Conservation (phyloP, 352 stramenopile species). For the Globisporangium camurandrum region DNA sequence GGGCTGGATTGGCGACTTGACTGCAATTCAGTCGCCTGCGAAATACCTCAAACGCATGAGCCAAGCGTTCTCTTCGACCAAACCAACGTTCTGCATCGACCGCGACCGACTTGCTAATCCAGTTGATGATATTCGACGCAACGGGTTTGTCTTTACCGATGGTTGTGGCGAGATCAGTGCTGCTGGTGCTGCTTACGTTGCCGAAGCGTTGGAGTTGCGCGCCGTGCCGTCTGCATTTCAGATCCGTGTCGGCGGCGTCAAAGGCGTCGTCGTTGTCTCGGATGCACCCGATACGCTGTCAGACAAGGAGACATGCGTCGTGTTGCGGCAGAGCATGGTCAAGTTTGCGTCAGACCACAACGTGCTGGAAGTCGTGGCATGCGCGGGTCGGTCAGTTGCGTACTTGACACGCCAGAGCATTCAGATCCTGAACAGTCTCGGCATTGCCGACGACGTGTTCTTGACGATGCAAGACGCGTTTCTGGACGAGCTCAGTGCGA, state of each 20-base stretch:
- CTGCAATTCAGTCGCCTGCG: conserved; percentile 33
- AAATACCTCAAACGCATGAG: conserved; percentile 77
- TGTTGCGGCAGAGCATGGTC: conserved; percentile 59
- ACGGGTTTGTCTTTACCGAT: conserved; percentile 55
- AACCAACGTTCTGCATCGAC: conserved; percentile 36
- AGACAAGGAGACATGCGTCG: conserved; percentile 17
- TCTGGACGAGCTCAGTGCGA: conserved; percentile 35
- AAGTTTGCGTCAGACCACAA: conserved; percentile 59
- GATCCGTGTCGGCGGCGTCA: conserved; percentile 63
- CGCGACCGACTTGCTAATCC: conserved; percentile 35
- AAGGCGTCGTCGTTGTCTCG: conserved; percentile 68
- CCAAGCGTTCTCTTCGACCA: conserved; percentile 68
- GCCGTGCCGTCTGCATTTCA: conserved; percentile 60
- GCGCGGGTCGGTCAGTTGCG: conserved; percentile 37
- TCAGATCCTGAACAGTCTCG: conserved; percentile 51
- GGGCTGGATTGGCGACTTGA: conserved; percentile 56
- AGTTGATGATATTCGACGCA: conserved; percentile 33
- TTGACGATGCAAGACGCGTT: conserved; percentile 67
- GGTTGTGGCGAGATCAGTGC: conserved; percentile 58
- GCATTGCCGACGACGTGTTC: conserved; percentile 53
- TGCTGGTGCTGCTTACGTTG: conserved; percentile 28
- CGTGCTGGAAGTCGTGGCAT: conserved; percentile 65
- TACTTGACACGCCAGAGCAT: conserved; percentile 78
- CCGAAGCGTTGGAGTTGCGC: conserved; percentile 24
- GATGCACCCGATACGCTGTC: conserved; percentile 14